Evolutionary conservation across 495 filamentous ascomycete genomes (phyloP).

Genomic region (Opeltia flavorubescens): DNA sequence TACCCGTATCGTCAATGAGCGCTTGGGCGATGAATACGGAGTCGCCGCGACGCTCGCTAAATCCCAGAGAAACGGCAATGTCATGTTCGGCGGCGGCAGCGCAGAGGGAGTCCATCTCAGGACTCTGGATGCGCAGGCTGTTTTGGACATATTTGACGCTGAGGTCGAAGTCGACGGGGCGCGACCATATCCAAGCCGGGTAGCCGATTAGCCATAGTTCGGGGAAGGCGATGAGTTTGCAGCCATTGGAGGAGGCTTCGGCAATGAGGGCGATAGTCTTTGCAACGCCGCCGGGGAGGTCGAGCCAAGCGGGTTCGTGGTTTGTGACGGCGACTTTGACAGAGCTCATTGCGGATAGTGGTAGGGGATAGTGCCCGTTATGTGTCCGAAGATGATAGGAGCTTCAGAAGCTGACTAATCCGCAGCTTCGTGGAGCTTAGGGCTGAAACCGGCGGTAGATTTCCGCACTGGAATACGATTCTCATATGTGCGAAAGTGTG

Average conservation of each 20-base stretch:
- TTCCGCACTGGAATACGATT: too few species aligned
- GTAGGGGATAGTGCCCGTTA: too few species aligned
- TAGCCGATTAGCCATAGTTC: conserved; percentile 28
- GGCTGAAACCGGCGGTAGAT: too few species aligned
- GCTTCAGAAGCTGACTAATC: too few species aligned
- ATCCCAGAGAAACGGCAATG: conserved; percentile 30
- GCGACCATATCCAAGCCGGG: conserved; percentile 16
- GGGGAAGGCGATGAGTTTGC: conserved; percentile 23
- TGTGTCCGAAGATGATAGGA: too few species aligned
- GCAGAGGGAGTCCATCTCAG: conserved; percentile 21
- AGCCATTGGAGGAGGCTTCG: conserved; percentile 17
- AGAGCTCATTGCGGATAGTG: too few species aligned
- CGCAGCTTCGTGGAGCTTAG: too few species aligned
- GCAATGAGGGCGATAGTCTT: conserved; percentile 21
- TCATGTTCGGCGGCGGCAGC: conserved; percentile 12
- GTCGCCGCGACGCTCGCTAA: conserved; percentile 29
- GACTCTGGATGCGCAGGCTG: conserved; percentile 17
- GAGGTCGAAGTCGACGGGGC: conserved; percentile 5
- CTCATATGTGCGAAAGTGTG: too few species aligned
- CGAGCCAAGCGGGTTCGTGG: conserved; percentile 19
- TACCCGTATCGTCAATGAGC: conserved; percentile 32
- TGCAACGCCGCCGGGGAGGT: conserved; percentile 20
- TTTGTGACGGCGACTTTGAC: conserved; percentile 11
- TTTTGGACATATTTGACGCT: conserved; percentile 20
- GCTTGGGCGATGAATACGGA: conserved; percentile 41